Conservation (phyloP, 2,329 filamentous ascomycete genomes). For the Drechslerella coelobrocha region DNA sequence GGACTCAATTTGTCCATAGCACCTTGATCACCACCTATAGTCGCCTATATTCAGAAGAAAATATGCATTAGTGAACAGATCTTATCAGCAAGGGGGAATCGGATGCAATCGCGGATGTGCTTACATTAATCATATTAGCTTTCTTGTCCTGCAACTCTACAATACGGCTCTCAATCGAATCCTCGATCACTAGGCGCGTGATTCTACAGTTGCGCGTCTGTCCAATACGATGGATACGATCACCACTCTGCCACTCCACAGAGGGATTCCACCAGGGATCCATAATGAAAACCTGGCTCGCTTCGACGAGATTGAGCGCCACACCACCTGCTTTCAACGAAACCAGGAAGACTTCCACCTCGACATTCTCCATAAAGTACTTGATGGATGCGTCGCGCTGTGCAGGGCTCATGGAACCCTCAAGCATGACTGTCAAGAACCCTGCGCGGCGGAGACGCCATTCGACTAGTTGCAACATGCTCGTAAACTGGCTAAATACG, state of each 20-base stretch:
- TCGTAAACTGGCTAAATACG: conserved; percentile 79
- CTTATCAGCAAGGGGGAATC: not conserved
- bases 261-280: conserved; percentile 99
- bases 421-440: conserved; percentile 97
- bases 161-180: conserved; percentile 95
- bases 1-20: conserved; percentile 90
- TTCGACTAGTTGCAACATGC: conserved; percentile 64
- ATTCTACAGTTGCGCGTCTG: conserved; percentile 93
- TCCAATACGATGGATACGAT: conserved; percentile 91
- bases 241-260: conserved; percentile 98
- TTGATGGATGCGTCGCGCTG: conserved; percentile 73
- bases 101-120: conserved; percentile 13
- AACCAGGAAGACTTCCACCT: conserved; percentile 95
- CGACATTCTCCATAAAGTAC: conserved; percentile 90
- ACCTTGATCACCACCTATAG: conserved; percentile 89
- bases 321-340: conserved; percentile 96
- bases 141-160: conserved; percentile 98
- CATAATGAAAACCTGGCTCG: conserved; percentile 91
- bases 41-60: conserved; percentile 63
- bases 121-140: conserved; percentile 85
- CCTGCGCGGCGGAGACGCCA: conserved; percentile 67
- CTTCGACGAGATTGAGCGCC: conserved; percentile 92
- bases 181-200: conserved; percentile 92
- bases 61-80: not conserved
- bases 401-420: conserved; percentile 94